Evolutionary conservation across 2,329 filamentous ascomycete genomes (phyloP).

Genomic region (Monilinia fructicola): DNA sequence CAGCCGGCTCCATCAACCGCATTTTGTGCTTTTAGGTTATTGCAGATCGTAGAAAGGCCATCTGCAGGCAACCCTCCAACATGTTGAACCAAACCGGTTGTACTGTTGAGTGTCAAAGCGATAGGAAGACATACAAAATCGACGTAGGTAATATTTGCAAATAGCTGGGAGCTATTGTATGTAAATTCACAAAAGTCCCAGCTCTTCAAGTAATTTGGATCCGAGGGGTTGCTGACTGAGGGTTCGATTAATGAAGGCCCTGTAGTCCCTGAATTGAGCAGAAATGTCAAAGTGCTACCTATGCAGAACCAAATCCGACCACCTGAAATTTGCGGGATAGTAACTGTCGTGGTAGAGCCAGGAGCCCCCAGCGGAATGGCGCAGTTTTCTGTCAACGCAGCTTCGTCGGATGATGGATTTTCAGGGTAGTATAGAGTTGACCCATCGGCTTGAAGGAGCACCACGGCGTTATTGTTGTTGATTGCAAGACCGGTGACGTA

Average conservation of each 20-base stretch:
- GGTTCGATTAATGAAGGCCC: slow-evolving; percentile 71
- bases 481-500: slow-evolving; percentile 69
- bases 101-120: slow-evolving; percentile 50
- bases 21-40: slow-evolving; percentile 55
- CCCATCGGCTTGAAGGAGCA: slow-evolving; percentile 67
- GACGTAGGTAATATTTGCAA: slow-evolving; percentile 69
- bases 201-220: slow-evolving; percentile 58
- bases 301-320: slow-evolving; percentile 71
- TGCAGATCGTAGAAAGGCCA: slow-evolving; percentile 56
- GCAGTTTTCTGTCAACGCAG: slow-evolving; percentile 56
- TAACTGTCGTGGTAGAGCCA: slow-evolving; percentile 58
- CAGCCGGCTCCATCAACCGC: slow-evolving; percentile 57
- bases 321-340: slow-evolving; percentile 68
- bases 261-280: slow-evolving; percentile 65
- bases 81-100: slow-evolving; percentile 45
- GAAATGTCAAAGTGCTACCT: slow-evolving; percentile 61
- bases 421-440: slow-evolving; percentile 62
- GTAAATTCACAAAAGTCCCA: slow-evolving; percentile 72
- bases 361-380: slow-evolving; percentile 65
- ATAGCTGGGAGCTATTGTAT: slow-evolving; percentile 60
- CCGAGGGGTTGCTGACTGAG: slow-evolving; percentile 64
- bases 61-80: slow-evolving; percentile 56
- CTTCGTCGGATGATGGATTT: slow-evolving; percentile 53
- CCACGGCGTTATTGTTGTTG: slow-evolving; percentile 57
- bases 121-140: slow-evolving; percentile 70